Evolutionary conservation across 2,329 filamentous ascomycete genomes (phyloP), one percentile per base, ranked within the genome.

Genomic region (Botryotinia globosa): DNA sequence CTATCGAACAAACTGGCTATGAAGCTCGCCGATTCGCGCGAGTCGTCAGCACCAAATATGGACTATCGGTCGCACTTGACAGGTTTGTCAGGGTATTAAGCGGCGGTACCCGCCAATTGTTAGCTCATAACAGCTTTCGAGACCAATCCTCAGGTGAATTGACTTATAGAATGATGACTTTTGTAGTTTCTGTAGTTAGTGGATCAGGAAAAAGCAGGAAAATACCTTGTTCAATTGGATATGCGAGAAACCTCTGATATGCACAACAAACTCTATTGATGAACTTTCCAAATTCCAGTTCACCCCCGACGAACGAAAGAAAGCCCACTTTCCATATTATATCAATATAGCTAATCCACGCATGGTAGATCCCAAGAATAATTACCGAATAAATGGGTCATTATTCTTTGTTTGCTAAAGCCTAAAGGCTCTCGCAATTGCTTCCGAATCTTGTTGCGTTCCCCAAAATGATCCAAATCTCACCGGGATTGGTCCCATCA

Each of bases 11-110:
- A 44, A 48, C 37, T n/a, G 59, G 51, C 37, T 56, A 45, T 56
- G 37, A 56, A 67, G 54, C 70, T 72, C 70, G 70, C 70, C 70
- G 70, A 68, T 67, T 59, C 64, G 62, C 63, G 22, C 70, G 70
- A 72, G 62, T 72, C 62, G 70, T 72, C 70, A 72, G 70, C 62
- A 68, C 70, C 70, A 58, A 68, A 72, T 72, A 42, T 72, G 70
- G 70, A 72, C 48, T 44, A 29, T 72, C 62, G 62, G 70, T 42
- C 70, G 25, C 62, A 67, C 29, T 72, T 72, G 69, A 72, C 70
- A 72, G 62, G 14, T 59, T 32, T 32, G 34, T 68, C 51, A 56
- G 34, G 48, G 29, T 39, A n/a, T 59, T 72, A 67, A 66, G 70
- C 70, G 62, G 63, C 51, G 51, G 37, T 72, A 67, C 51, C 70